These are phyloP conservation scores for Schrenkiella parvula DNA, from an alignment of 345 rosid species.

Conservation along the genomic window DNA sequence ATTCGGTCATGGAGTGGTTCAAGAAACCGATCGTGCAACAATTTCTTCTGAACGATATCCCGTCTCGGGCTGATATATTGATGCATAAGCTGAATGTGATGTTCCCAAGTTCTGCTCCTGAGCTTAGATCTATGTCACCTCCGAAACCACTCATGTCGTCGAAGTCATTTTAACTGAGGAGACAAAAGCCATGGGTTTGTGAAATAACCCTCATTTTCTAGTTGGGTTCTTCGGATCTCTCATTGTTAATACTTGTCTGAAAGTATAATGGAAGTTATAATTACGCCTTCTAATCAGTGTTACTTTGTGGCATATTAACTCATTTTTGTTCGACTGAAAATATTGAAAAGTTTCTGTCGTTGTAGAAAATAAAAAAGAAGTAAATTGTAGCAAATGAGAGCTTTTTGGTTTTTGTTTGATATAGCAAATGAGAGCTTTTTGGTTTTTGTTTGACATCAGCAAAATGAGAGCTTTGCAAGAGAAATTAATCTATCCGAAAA, in stretches of 20 bases:
- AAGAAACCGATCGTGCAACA: slow-evolving; percentile 97
- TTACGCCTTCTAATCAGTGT: background rate
- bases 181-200: slow-evolving; percentile 8
- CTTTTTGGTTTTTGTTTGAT: no score
- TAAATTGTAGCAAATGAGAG: background rate
- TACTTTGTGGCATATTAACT: background rate
- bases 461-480: background rate
- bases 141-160: slow-evolving; percentile 56
- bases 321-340: background rate
- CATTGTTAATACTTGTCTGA: slow-evolving; percentile 22
- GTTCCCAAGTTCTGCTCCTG: slow-evolving; percentile 95
- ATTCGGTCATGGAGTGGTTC: slow-evolving; percentile 92
- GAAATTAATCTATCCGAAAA: background rate
- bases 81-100: slow-evolving; percentile 88
- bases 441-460: no score
- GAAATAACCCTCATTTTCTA: background rate
- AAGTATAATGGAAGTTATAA: slow-evolving; percentile 2
- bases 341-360: background rate
- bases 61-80: slow-evolving; percentile 81
- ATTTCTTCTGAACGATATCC: slow-evolving; percentile 87
- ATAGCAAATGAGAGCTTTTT: no score
- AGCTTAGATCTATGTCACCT: slow-evolving; percentile 73
- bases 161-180: slow-evolving; percentile 17
- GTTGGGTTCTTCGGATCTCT: background rate
- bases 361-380: no score